These are phyloP conservation scores for Ustanciosporium gigantosporum DNA, from an alignment of 1,284 basidiomycete species.

Conservation along the genomic window DNA sequence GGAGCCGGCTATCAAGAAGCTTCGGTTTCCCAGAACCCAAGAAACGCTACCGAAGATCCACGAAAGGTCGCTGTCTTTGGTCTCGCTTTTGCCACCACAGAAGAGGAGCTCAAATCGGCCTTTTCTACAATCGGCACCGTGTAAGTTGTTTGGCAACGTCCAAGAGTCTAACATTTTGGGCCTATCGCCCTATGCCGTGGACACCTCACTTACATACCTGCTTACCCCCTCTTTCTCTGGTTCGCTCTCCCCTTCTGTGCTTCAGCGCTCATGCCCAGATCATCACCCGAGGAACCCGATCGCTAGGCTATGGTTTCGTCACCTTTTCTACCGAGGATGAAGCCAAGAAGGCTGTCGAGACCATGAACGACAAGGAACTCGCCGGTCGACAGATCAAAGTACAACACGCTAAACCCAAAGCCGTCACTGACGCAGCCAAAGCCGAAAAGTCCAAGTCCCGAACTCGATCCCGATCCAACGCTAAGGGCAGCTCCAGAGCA, in stretches of 20 bases:
- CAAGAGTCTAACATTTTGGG: not conserved
- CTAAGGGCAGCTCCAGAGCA: conserved; percentile 20
- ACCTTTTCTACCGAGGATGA: conserved; percentile 51
- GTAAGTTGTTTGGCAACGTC: conserved; percentile 20
- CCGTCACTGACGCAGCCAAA: conserved; percentile 23
- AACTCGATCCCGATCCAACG: not conserved
- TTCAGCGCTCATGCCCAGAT: conserved; percentile 48
- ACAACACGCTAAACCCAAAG: conserved; percentile 52
- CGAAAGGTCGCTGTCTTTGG: conserved; percentile 46
- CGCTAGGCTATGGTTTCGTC: conserved; percentile 56
- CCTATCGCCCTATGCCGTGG: too few relatives aligned
- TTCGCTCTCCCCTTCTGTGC: too few relatives aligned
- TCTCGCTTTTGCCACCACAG: conserved; percentile 56
- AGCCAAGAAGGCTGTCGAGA: conserved; percentile 47
- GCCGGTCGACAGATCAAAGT: conserved; percentile 56
- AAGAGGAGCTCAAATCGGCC: conserved; percentile 48
- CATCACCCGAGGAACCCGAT: conserved; percentile 57
- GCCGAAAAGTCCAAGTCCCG: conserved; percentile 13
- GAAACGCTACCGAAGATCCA: conserved; percentile 25
- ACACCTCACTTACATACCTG: too few relatives aligned
- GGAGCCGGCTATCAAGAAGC: conserved; percentile 4
- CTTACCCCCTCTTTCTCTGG: too few relatives aligned
- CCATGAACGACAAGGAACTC: conserved; percentile 53
- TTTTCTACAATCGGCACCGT: conserved; percentile 53
- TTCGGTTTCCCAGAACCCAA: too few relatives aligned